Percentiles rank a stretch among this genome's conserved stretches.
These are phyloP conservation scores for Penicillium atrosanguineum DNA, from an alignment of 495 filamentous ascomycete genomes.

Conservation along the genomic window DNA sequence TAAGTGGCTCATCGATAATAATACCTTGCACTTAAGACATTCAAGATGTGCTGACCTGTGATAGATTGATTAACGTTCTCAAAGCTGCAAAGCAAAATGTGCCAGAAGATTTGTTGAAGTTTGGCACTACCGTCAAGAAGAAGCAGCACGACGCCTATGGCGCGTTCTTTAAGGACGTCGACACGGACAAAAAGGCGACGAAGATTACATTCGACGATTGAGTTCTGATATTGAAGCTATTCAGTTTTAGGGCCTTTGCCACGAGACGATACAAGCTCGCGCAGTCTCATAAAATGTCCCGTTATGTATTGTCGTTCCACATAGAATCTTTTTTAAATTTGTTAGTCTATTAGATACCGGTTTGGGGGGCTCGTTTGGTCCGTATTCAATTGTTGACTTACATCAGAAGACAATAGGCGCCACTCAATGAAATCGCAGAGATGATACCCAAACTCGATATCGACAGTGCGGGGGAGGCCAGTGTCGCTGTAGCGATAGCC, in stretches of 20 bases:
- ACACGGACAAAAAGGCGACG: constrained; percentile 74
- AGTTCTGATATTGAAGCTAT: constrained; percentile 9
- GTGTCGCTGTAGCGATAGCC: constrained; percentile 30
- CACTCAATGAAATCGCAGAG: constrained; percentile 48
- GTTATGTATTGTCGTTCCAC: constrained; percentile 59
- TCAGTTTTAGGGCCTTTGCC: constrained; percentile 19
- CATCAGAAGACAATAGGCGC: constrained; percentile 55
- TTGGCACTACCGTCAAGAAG: constrained; percentile 98
- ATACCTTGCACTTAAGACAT: not conserved
- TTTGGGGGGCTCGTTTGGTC: not conserved
- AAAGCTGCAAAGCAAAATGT: constrained; percentile 85
- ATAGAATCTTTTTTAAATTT: constrained; percentile 49
- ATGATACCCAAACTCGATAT: constrained; percentile 40
- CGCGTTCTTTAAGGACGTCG: constrained; percentile 82
- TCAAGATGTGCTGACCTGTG: constrained; percentile 13
- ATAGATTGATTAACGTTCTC: constrained; percentile 81
- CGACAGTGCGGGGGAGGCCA: constrained; percentile 22
- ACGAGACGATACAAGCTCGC: constrained; percentile 22
- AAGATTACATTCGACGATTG: constrained; percentile 91
- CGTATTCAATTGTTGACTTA: constrained; percentile 41
- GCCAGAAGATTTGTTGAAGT: constrained; percentile 84
- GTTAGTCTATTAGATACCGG: constrained; percentile 4
- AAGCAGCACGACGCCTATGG: constrained; percentile 93
- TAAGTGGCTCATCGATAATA: constrained; percentile 45
- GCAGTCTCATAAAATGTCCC: constrained; percentile 44